Base-by-base conservation (phyloP, 129 eudicot species). In the Saussurea involucrata region DNA sequence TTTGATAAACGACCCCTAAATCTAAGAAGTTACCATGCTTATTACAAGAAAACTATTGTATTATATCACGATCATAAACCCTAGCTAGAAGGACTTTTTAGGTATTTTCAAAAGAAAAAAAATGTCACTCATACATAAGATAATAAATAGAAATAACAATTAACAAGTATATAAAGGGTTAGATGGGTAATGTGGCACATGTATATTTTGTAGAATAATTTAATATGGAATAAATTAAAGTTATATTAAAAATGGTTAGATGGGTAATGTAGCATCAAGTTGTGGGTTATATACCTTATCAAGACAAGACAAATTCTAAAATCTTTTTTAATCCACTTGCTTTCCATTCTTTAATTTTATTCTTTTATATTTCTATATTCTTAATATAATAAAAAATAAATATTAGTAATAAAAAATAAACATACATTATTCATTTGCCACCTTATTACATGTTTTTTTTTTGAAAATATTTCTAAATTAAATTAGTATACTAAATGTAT, bases 371-470 rank as follows among this genome's bases (percentile, higher is more conserved):
- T 32, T 24, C 10, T 24, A 24, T 17, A 5, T 17, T 22, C 21
- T 69, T 28, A 40, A 1, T 37, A 21, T 61, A 40, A 11, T 60
- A 22, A 40, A 11, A 37, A 22, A 4, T 31, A 29, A 70, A 17
- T 20, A 60, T 20, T 1, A 24, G 46, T 13, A 33, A 25, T 32
- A 33, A 36, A 11, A 31, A 13, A 3, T 6, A 11, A 0, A 28
- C 13, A 21, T 12, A 34, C 1, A 8, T 58, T 74, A 46, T 61
- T 81, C 55, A 75, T 63, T 58, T 68, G 68, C 74, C 79, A 66
- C 79, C 83, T 80, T 80, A 79, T 80, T 80, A 79, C 76, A 75
- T 80, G 84, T 64, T 64, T 24, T 8, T 25, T 9, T 64, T 24
- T 21, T 25, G 5, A 28, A 64, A 25, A 12, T 10, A 64, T 21